Evolutionary conservation across 2,329 filamentous ascomycete species (phyloP).

Genomic region (Phoma herbarum): DNA sequence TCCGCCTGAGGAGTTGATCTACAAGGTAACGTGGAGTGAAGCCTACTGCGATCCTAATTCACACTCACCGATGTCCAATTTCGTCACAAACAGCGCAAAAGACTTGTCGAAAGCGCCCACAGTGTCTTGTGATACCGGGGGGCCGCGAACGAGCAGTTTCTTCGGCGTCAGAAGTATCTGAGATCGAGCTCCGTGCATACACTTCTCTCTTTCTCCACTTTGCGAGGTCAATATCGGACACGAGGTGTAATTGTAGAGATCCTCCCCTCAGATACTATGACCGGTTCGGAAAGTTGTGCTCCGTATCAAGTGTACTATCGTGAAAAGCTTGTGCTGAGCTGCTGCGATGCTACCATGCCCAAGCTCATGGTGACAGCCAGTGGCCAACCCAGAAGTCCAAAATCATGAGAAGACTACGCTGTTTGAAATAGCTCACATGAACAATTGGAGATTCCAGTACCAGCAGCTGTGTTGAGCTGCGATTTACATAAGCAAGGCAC

Average conservation of each 20-base stretch:
- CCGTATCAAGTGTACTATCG: background rate
- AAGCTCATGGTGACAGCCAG: background rate
- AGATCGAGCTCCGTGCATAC: background rate
- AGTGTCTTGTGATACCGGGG: background rate
- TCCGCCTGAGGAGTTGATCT: background rate
- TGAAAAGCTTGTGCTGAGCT: background rate
- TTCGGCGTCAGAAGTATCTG: background rate
- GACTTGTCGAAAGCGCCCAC: background rate
- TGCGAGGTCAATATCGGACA: background rate
- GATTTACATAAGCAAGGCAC: background rate
- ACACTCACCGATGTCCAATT: background rate
- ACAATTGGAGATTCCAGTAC: background rate
- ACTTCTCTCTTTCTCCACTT: background rate
- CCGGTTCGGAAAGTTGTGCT: background rate
- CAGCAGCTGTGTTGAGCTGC: background rate
- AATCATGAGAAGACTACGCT: background rate
- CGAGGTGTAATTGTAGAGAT: background rate
- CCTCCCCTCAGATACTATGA: too few species aligned
- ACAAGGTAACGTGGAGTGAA: background rate
- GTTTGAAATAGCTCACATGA: background rate
- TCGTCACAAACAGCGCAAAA: background rate
- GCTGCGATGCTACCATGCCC: background rate
- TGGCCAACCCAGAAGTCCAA: background rate
- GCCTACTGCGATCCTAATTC: background rate
- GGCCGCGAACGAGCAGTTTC: background rate